These are phyloP conservation scores for Alloteropsis semialata DNA, from an alignment of 176 grass and related monocot genomes.

Conservation along the genomic window DNA sequence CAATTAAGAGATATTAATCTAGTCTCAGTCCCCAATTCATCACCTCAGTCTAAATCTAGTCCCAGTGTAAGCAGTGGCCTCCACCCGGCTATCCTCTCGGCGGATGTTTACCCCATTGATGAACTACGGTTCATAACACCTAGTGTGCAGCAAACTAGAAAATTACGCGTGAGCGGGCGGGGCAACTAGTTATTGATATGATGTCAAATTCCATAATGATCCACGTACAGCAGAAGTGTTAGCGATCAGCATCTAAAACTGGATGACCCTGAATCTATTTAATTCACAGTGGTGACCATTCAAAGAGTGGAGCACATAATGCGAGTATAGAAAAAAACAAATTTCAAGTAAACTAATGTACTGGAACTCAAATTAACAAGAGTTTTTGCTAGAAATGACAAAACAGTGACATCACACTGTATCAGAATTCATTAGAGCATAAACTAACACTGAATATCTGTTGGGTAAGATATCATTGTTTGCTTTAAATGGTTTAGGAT, in stretches of 20 bases:
- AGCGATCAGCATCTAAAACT: neutral
- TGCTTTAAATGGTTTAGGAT: neutral
- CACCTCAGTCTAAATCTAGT: no score
- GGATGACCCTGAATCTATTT: neutral
- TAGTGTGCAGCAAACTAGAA: neutral
- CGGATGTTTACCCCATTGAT: no score
- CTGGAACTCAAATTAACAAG: neutral
- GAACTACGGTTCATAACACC: no score
- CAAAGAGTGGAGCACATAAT: neutral
- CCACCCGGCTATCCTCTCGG: no score
- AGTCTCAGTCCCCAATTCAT: no score
- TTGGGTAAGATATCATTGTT: neutral
- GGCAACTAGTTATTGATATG: no score
- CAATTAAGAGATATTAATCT: no score
- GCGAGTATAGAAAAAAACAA: neutral
- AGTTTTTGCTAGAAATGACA: neutral
- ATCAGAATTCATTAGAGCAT: neutral
- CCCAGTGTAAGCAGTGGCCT: no score
- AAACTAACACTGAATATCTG: neutral
- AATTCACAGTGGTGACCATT: neutral
- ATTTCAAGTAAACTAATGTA: conserved; percentile 10
- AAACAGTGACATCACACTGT: neutral
- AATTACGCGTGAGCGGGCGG: no score
- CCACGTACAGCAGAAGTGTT: neutral
- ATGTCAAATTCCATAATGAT: neutral